Evolutionary conservation across 148 eudicot genomes (phyloP), one percentile per base, ranked within the genome.

Genomic region (Fallopia convolvulus): DNA sequence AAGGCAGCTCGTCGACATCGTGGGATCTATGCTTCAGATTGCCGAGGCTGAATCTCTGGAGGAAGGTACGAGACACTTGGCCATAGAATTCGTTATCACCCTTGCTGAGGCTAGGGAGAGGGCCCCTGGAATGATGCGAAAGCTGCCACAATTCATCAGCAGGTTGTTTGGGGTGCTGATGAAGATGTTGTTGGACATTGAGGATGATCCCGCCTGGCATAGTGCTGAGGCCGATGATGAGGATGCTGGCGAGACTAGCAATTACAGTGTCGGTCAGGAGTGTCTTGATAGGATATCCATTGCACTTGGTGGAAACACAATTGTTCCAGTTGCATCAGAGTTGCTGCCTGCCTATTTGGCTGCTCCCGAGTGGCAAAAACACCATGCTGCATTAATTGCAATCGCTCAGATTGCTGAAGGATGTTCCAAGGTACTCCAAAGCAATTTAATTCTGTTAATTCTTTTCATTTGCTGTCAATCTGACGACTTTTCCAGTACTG

Each of bases 381-480:
- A 81, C 80, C 97, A 90, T 77, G 97, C 98, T 21, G 98, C 98
- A 0, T 85, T 94, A 18, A 94, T 92, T 77, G 92, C 93, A 21
- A 90, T 94, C 53, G 97, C 98, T 12, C 97, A 92, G 80, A 94
- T 92, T 74, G 98, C 98, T 1, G 97, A 94, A 83, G 97, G 98
- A 52, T 94, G 98, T 83, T 79, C 97, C 11, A 92, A 92, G 97
- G 98, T 94, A 83, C 58, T 1, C 39, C 33, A 0, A 56, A 30
- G 9, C 8, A 21, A 23, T 30, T 15, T 33, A 6, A 11, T 52
- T 52, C 17, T 15, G 21, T 52, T 15, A 0, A 0, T 15, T 44
- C 10, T 53, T 53, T 17, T 53, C 18, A 50, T 50, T 4, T 50
- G 55, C 55, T n/a, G 68, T 12, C 14, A 61, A 61, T 61, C 68